These are phyloP conservation scores for Massariosphaeria phaeospora DNA, from an alignment of 495 filamentous ascomycete genomes.

Conservation along the genomic window DNA sequence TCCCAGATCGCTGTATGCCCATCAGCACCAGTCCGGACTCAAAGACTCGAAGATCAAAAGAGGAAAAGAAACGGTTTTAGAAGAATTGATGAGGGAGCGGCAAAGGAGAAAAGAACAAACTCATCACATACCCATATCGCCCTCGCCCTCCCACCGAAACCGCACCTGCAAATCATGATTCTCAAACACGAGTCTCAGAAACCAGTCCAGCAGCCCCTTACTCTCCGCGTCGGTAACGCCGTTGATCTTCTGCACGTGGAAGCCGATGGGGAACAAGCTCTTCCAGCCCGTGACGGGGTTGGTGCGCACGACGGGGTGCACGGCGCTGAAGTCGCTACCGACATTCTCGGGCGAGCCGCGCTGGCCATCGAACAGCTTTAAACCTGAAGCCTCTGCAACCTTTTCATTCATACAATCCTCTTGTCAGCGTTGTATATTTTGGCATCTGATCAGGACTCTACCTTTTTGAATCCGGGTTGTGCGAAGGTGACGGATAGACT, in stretches of 20 bases:
- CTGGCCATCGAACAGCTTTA: slow-evolving; percentile 49
- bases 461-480: slow-evolving; percentile 55
- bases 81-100: no score
- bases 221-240: slow-evolving; percentile 64
- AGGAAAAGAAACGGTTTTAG: no score
- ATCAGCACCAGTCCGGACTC: no score
- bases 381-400: slow-evolving; percentile 44
- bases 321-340: slow-evolving; percentile 54
- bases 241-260: slow-evolving; percentile 58
- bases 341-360: slow-evolving; percentile 65
- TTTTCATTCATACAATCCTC: no score
- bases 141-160: slow-evolving; percentile 44
- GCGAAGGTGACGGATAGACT: slow-evolving; percentile 59
- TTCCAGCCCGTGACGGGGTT: slow-evolving; percentile 78
- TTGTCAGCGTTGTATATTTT: no score
- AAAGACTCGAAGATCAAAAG: no score
- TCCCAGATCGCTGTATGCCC: slow-evolving; percentile 62
- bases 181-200: slow-evolving; percentile 57
- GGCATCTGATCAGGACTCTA: no score
- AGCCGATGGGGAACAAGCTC: slow-evolving; percentile 59
- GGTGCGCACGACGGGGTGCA: slow-evolving; percentile 70
- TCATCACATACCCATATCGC: not conserved
- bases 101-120: no score
- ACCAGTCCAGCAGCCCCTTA: slow-evolving; percentile 54
- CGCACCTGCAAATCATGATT: slow-evolving; percentile 77